Evolutionary conservation across 2,329 filamentous ascomycete genomes (phyloP), one percentile per base, ranked within the genome.

Genomic region (Aspergillus clavatus): DNA sequence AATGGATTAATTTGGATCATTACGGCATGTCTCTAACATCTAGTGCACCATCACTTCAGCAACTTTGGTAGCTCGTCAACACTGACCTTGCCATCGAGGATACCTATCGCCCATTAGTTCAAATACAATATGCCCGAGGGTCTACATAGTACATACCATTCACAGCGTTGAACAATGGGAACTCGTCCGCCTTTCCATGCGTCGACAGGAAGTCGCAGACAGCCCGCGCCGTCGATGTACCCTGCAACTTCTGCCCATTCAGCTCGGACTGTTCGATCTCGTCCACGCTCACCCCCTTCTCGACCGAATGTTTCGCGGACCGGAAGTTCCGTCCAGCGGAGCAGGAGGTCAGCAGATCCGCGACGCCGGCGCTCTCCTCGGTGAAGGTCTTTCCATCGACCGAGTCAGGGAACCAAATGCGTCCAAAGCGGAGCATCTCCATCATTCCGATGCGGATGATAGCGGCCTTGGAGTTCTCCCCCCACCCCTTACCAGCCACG

Each of bases 401-500:
- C 2, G 49, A 52, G 10, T 40, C 38, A 1, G 51, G 51, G n/a
- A 53, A 53, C 51, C 51, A 54, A 18, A 46, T 47, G n/a, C 46
- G 45, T 7, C 89, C 89, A 56, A 96, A 96, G 64, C 85, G 84
- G 60, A 95, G 86, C 83, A 94, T 94, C 71, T 96, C 90, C 54
- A 94, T 77, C 28, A 96, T 81, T 2, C 90, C 90, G 10, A 95
- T 83, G 35, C 90, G 85, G 86, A 96, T 95, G 46, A 96, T 83
- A 40, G 90, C 90, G 5, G 90, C 88, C 73, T 95, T 95, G 51
- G 89, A 89, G 59, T 95, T 96, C 74, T 95, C 89, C 56, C 90
- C 90, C 89, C 90, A 95, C 53, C 89, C 88, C 41, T 89, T 80
- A 14, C 90, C 90, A 53, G 94, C 87, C 21, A 95, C 89, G 63